A percentile compares a stretch with the other conserved stretches of the same genome.
These are phyloP conservation scores for Microdochium bolleyi DNA, from an alignment of 2,329 filamentous ascomycete species.

Conservation along the genomic window DNA sequence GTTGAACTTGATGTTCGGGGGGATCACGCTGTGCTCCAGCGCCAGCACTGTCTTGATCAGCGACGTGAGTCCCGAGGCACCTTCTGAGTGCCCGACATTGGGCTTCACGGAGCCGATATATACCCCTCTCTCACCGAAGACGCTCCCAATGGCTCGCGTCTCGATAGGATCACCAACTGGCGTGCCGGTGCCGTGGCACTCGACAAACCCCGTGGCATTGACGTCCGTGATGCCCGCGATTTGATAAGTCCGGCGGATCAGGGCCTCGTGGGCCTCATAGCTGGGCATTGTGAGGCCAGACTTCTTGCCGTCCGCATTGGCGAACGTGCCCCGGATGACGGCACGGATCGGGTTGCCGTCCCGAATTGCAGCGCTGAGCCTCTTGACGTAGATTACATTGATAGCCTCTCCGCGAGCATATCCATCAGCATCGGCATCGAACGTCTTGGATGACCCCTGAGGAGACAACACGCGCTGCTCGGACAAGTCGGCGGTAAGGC, in stretches of 20 bases:
- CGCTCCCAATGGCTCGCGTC: not conserved
- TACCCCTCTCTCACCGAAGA: not conserved
- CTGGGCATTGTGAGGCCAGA: not conserved
- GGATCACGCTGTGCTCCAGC: constrained; percentile 1
- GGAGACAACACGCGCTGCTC: constrained; percentile 9
- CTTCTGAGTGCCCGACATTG: constrained; percentile 3
- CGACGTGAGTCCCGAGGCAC: not conserved
- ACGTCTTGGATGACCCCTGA: constrained; percentile 14
- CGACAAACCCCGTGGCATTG: not conserved
- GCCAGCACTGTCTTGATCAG: constrained; percentile 2
- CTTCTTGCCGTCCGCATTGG: constrained; percentile 1
- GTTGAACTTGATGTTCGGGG: constrained; percentile 2
- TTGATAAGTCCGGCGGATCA: not conserved
- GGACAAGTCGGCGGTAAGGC: constrained; percentile 5
- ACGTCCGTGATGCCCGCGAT: not conserved
- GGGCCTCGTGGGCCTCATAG: not conserved
- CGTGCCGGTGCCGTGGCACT: constrained; percentile 3
- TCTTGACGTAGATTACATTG: constrained; percentile 29
- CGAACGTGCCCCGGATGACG: constrained; percentile 14
- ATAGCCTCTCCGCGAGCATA: constrained; percentile 36
- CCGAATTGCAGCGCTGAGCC: constrained; percentile 27
- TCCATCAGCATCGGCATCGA: constrained; percentile 29
- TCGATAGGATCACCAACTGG: constrained; percentile 1
- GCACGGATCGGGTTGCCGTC: constrained; percentile 27
- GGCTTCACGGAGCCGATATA: constrained; percentile 1